phyloP scores from a whole-genome alignment of 768 basidiomycete genomes.

The Boletus insuetus region DNA sequence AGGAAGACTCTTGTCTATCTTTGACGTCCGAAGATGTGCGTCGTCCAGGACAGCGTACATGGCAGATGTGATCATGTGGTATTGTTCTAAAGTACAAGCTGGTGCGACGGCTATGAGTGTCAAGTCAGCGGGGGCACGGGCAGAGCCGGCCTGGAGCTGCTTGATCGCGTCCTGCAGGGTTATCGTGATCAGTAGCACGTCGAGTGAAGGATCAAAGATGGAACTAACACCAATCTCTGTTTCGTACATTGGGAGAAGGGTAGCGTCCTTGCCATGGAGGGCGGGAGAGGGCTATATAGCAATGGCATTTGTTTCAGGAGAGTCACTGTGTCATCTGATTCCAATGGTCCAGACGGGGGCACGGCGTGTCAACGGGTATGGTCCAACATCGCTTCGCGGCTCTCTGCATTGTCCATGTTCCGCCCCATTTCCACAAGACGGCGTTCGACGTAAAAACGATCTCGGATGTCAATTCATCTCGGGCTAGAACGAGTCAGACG shows the following conservation, averaged over 20 bases:
- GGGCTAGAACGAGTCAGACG: constrained; percentile 55
- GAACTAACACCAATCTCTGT: constrained; percentile 17
- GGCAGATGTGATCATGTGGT: constrained; percentile 14
- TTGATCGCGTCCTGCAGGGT: constrained; percentile 16
- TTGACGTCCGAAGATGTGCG: constrained; percentile 15
- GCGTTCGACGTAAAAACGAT: constrained; percentile 3
- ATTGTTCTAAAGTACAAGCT: constrained; percentile 19
- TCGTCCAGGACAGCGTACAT: constrained; percentile 21
- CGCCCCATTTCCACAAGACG: background rate
- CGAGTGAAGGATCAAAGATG: background rate
- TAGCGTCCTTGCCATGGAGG: background rate
- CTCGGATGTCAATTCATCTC: constrained; percentile 63
- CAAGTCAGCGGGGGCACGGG: constrained; percentile 15
- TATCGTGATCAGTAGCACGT: background rate
- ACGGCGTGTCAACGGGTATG: too few species aligned
- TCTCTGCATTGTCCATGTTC: too few species aligned
- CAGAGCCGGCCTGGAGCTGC: constrained; percentile 24
- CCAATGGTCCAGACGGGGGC: too few species aligned
- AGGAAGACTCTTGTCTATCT: constrained; percentile 10
- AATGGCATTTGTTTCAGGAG: background rate
- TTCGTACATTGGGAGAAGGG: constrained; percentile 13
- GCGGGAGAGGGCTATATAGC: background rate
- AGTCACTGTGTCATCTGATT: too few species aligned
- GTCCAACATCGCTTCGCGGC: too few species aligned
- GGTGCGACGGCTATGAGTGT: constrained; percentile 19